Percentiles rank a stretch among this genome's conserved stretches.
phyloP scores from a whole-genome alignment of 805 yeast genomes.

The Yarrowia sp. region DNA sequence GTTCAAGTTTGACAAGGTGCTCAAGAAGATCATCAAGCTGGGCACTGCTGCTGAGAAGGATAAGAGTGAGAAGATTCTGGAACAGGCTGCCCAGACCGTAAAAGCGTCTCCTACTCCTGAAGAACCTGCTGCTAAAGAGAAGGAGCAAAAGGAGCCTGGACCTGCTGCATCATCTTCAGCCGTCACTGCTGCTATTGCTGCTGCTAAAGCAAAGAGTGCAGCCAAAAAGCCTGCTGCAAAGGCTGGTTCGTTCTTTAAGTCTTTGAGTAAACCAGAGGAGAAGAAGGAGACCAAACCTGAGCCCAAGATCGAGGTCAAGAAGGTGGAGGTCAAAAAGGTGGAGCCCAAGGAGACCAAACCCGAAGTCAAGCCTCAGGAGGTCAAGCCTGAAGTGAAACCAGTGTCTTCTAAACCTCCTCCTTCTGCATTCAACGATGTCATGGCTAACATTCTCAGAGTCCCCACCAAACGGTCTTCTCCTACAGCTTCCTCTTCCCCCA shows the following conservation, averaged over 20 bases:
- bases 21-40: slow-evolving; percentile 17
- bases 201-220: not conserved
- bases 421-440: slow-evolving; percentile 5
- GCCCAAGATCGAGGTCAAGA: not conserved
- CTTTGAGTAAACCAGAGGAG: not conserved
- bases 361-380: not conserved
- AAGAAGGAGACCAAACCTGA: not conserved
- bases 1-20: slow-evolving; percentile 26
- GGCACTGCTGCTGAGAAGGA: not conserved
- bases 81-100: not conserved
- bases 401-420: not conserved
- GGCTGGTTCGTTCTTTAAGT: slow-evolving; percentile 10
- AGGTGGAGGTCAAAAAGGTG: not conserved
- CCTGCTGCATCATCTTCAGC: not conserved
- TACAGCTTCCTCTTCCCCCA: not conserved
- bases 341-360: not conserved
- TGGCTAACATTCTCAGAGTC: slow-evolving; percentile 10
- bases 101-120: not conserved
- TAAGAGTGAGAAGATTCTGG: not conserved
- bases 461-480: slow-evolving; percentile 16
- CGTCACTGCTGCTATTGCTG: not conserved
- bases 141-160: no score
- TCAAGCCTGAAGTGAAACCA: not conserved
- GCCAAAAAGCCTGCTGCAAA: not conserved
- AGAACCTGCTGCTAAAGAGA: not conserved